Base-by-base conservation (phyloP, 2,329 filamentous ascomycete species). In the Talaromyces rugulosus region DNA sequence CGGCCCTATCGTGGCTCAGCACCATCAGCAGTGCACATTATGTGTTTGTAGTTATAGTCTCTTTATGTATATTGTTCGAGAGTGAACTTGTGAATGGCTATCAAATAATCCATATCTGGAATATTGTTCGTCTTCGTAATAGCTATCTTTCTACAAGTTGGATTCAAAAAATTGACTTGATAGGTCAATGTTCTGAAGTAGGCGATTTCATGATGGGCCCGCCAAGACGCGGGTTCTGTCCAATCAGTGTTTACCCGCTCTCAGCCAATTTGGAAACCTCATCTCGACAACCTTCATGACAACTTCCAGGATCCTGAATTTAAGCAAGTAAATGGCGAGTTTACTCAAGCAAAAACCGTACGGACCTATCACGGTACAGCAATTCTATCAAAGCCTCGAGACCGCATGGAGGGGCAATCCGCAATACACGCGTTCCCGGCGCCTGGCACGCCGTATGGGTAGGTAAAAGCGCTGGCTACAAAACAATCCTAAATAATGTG, bases 381-480 rank as follows among this genome's bases (percentile, higher is more conserved):
- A 74, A 60, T 74, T 75, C 55, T 62, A 69, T 6, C 66, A 72
- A 36, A 64, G 66, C 33, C 70, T 75, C 56, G 67, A 68, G 18
- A 66, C 66, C 61, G 66, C 69, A 69, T 75, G 73, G 73, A 62
- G 63, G 23, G 58, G 60, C 40, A 61, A 51, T 27, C 30, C 59
- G 12, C 62, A 40, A n/a, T 60, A 57, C 31, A 53, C 42, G 16
- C 50, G 53, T 54, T 30, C n/a, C 33, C 42, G 53, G 58, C 59
- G 51, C 16, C 47, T 62, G 52, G 60, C 62, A 31, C 56, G 53
- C 50, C 59, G 58, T 50, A 58, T 65, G 42, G 62, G 62, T 65
- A 60, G 30, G 36, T 36, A 23, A 18, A 8, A 5, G 11, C 36
- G 23, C 12, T 85, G 82, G 54, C 80, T 81, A 2, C 68, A 72